A percentile compares a stretch with the other conserved stretches of the same genome.
phyloP scores from a whole-genome alignment of 1,139 yeast genomes.

The Chernovozyma sophiae-reginae region DNA sequence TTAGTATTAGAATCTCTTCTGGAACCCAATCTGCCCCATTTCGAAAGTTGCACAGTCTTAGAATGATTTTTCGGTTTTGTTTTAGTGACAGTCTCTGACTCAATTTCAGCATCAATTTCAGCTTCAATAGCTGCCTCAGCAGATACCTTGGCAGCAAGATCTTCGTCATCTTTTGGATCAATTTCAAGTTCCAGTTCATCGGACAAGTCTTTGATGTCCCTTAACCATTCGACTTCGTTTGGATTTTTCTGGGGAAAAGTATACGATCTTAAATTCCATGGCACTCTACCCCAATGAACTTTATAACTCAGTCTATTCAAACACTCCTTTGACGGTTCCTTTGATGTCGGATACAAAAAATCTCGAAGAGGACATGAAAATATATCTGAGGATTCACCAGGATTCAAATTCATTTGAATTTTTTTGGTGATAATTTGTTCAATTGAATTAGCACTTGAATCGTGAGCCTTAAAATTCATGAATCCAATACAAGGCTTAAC shows the following conservation, averaged over 20 bases:
- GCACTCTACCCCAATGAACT: conserved; percentile 66
- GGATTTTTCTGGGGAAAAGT: conserved; percentile 54
- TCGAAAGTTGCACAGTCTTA: conserved; percentile 13
- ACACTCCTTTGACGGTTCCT: conserved; percentile 37
- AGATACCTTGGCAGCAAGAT: not conserved
- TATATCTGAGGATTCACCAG: conserved; percentile 67
- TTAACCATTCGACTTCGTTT: conserved; percentile 61
- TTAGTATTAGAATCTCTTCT: conserved; percentile 35
- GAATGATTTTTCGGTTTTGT: conserved; percentile 5
- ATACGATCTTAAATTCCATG: conserved; percentile 61
- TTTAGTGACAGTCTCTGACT: conserved; percentile 6
- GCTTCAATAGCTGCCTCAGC: not conserved
- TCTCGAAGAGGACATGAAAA: conserved; percentile 68
- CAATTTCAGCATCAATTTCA: not conserved
- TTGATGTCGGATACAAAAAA: conserved; percentile 41
- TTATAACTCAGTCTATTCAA: conserved; percentile 37
- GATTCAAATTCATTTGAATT: conserved; percentile 48
- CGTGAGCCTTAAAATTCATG: conserved; percentile 25
- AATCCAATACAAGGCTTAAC: conserved; percentile 81
- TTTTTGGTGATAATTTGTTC: conserved; percentile 23
- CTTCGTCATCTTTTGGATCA: conserved; percentile 10
- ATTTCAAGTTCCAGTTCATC: conserved; percentile 6
- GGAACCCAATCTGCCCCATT: conserved; percentile 44
- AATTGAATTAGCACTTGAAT: conserved; percentile 10
- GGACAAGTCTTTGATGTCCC: conserved; percentile 45